Base-by-base conservation (phyloP, 805 yeast genomes). In the Starmerella davenportii region DNA sequence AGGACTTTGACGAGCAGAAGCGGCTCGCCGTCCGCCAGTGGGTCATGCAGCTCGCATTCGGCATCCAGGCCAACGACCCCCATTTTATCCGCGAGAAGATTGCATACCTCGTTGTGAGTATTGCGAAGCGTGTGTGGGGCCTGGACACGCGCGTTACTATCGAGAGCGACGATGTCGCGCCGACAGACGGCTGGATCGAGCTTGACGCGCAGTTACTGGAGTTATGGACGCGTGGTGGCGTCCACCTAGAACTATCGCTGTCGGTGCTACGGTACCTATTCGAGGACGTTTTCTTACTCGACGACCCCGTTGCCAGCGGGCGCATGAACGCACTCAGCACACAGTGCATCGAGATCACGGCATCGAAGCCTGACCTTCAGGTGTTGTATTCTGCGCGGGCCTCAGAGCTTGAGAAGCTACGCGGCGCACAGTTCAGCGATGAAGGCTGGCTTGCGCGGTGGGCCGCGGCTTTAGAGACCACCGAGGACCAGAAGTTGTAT, bases 81-180 rank as follows among this genome's bases (percentile, higher is more conserved):
- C 87, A 82, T 56, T 92, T 76, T 51, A 65, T 90, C 40, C 80
- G 76, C 52, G 96, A 85, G 54, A 90, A 90, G 57, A 53, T 85
- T 30, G 93, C 95, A 13, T 77, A 72, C 46, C 59, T 90, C 20
- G 85, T 96, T 95, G 94, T 80, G 1, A 76, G 79, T 31, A 64
- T 90, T 5, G 93, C 94, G 9, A 90, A 90, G 53, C 67, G 93
- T 41, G 68, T 74, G 23, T 90, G 98, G 98, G 95, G 95, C 15
- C 64, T 70, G 8, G 54, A 51, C 40, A 37, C 46, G 5, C 43
- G 43, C 23, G 45, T 30, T 4, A 33, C 42, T 21, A 30, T 31
- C 19, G 43, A 38, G 9, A 39, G 45, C 2, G 51, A 49, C 25
- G 60, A 55, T 17, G 46, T 46, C n/a, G 53, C 47, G 11, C 52